phyloP scores from a whole-genome alignment of 1,139 yeast genomes.

The Geotrichum aggregatum region DNA sequence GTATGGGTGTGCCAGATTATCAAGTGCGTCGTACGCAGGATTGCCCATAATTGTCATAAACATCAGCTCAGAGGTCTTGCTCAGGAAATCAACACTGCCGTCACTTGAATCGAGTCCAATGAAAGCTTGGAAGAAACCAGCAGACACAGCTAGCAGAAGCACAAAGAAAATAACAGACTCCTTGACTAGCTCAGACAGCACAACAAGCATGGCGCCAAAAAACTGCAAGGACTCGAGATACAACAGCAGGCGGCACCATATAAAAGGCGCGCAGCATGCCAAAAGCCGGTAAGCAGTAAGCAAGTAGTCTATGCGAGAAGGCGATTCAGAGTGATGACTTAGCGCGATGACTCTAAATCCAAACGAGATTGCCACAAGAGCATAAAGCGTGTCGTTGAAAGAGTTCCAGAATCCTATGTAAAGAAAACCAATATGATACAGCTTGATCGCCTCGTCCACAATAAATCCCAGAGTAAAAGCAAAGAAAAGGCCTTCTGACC shows the following conservation, averaged over 20 bases:
- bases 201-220: slow-evolving; percentile 86
- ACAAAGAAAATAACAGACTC: slow-evolving; percentile 80
- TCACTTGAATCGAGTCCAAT: slow-evolving; percentile 84
- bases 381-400: slow-evolving; percentile 68
- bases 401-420: slow-evolving; percentile 78
- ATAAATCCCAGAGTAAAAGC: slow-evolving; percentile 63
- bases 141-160: slow-evolving; percentile 60
- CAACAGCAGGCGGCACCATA: slow-evolving; percentile 76
- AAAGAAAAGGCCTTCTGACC: slow-evolving; percentile 56
- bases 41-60: slow-evolving; percentile 68
- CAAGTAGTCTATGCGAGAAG: slow-evolving; percentile 46
- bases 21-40: slow-evolving; percentile 67
- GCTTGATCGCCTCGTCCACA: slow-evolving; percentile 62
- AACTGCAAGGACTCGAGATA: slow-evolving; percentile 76
- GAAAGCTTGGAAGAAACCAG: slow-evolving; percentile 84
- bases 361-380: slow-evolving; percentile 51
- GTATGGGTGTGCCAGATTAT: slow-evolving; percentile 75
- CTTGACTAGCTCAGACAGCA: slow-evolving; percentile 78
- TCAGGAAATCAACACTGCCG: slow-evolving; percentile 67
- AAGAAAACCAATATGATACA: slow-evolving; percentile 69
- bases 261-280: slow-evolving; percentile 79
- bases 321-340: slow-evolving; percentile 19
- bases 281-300: slow-evolving; percentile 65
- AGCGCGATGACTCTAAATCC: slow-evolving; percentile 55
- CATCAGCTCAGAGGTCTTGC: slow-evolving; percentile 54